Percentiles rank a stretch among this genome's conserved stretches.
Evolutionary conservation across 768 basidiomycete species (phyloP).

Genomic region (Mycena latifolia): DNA sequence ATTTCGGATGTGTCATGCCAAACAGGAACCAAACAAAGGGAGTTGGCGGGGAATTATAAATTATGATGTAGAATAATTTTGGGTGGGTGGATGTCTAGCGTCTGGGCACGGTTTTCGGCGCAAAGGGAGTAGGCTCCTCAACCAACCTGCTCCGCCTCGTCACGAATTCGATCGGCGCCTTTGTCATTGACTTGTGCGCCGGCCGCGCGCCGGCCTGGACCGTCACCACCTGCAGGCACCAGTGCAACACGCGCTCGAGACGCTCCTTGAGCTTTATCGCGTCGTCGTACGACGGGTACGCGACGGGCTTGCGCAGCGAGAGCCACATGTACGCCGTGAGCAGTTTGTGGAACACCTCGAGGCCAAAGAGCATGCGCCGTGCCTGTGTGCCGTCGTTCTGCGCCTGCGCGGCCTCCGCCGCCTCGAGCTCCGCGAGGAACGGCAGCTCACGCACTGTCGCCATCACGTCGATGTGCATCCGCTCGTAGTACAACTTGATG

Average conservation of each 20-base stretch:
- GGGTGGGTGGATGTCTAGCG: neutral
- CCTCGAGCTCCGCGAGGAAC: conserved; percentile 56
- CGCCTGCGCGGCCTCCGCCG: conserved; percentile 53
- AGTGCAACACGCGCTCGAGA: conserved; percentile 77
- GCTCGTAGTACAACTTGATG: conserved; percentile 54
- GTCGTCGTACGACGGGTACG: conserved; percentile 68
- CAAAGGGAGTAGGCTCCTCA: no score
- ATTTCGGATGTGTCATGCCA: neutral
- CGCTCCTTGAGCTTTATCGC: conserved; percentile 69
- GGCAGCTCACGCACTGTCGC: conserved; percentile 49
- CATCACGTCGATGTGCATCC: conserved; percentile 58
- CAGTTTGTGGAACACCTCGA: conserved; percentile 85
- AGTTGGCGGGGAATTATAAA: neutral
- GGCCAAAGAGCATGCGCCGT: neutral
- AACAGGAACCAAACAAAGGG: neutral
- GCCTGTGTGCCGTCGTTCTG: no score
- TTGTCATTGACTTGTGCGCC: no score
- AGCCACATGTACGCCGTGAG: conserved; percentile 90
- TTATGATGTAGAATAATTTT: neutral
- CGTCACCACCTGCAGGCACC: conserved; percentile 62
- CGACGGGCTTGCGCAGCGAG: conserved; percentile 73
- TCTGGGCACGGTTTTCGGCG: no score
- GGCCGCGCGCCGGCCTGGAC: neutral
- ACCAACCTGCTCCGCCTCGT: neutral
- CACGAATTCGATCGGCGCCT: neutral